Percentiles rank a stretch among this genome's conserved stretches.
Evolutionary conservation across 176 grass and related monocot species (phyloP).

Genomic region (Lolium perenne): DNA sequence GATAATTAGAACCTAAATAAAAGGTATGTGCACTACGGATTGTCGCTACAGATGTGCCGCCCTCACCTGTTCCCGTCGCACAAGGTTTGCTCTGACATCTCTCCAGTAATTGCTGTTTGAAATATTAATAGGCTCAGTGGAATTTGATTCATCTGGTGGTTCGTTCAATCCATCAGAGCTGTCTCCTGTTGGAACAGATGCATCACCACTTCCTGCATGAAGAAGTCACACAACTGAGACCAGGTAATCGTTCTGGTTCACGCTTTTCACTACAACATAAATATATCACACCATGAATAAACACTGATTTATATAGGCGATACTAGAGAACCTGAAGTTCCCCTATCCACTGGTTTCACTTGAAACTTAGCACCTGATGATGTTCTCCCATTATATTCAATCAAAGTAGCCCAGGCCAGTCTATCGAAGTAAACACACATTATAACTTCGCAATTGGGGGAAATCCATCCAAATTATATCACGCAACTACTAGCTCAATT

Average conservation of each 20-base stretch:
- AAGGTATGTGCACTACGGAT: background rate
- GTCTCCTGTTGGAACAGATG: conserved; percentile 62
- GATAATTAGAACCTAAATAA: background rate
- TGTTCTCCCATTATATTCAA: background rate
- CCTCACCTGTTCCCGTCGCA: conserved; percentile 68
- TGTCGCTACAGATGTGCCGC: background rate
- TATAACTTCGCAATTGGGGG: background rate
- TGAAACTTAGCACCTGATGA: background rate
- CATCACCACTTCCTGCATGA: conserved; percentile 59
- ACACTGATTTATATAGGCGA: background rate
- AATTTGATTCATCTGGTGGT: conserved; percentile 40
- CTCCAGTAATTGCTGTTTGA: conserved; percentile 71
- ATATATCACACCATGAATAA: background rate
- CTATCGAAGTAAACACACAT: background rate
- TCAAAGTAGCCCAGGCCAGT: background rate
- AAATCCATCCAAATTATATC: background rate
- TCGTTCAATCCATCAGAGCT: conserved; percentile 44
- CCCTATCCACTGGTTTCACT: background rate
- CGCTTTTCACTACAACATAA: background rate
- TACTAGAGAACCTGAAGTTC: background rate
- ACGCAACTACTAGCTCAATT: background rate
- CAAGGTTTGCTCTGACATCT: conserved; percentile 92
- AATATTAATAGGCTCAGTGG: conserved; percentile 38
- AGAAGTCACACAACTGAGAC: background rate
- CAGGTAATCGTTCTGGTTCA: background rate